Base-by-base conservation (phyloP, 2,329 filamentous ascomycete genomes). In the Aureobasidium sp. region DNA sequence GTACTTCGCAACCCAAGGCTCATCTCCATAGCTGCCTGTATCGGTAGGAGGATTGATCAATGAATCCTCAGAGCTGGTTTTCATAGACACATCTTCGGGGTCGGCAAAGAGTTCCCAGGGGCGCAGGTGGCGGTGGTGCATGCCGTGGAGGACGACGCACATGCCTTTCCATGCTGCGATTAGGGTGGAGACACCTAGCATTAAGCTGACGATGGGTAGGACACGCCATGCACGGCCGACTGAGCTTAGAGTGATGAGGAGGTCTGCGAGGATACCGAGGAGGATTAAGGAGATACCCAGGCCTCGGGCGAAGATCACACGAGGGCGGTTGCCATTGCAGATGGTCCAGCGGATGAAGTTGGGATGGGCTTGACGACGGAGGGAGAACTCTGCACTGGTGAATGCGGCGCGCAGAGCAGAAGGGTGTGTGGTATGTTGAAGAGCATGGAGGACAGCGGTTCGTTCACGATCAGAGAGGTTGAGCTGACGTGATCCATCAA, bases 341-440 rank as follows among this genome's bases (percentile, higher is more conserved):
- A 92, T 90, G 51, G 84, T 85, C 88, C 89, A 93, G 62, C 89
- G 85, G 67, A 93, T 85, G 78, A 93, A 93, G 76, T 93, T 92
- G 66, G 89, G 89, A 68, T 93, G 89, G 1, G 88, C 84, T 71
- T 92, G 88, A 66, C 82, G 82, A 36, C 90, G 86, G 4, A 94
- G 83, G 9, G 82, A 81, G 69, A 81, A 82, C 69, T 93, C 89
- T 29, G 89, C 81, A 3, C 80, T 84, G 55, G 77, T 79, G 57
- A 81, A 78, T 49, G 89, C 77, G 34, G 80, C 75, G 32, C 79
- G 77, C 67, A 93, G 84, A 0, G 88, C 88, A 1, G 85, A 85
- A 0, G 90, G 90, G 69, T 93, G 89, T 0, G 89, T 93, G 0
- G 89, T 93, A 72, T 85, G 80, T 25, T 87, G 82, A 2, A 93